Evolutionary conservation across 1,139 yeast genomes (phyloP).

Genomic region (Pichia sp.): DNA sequence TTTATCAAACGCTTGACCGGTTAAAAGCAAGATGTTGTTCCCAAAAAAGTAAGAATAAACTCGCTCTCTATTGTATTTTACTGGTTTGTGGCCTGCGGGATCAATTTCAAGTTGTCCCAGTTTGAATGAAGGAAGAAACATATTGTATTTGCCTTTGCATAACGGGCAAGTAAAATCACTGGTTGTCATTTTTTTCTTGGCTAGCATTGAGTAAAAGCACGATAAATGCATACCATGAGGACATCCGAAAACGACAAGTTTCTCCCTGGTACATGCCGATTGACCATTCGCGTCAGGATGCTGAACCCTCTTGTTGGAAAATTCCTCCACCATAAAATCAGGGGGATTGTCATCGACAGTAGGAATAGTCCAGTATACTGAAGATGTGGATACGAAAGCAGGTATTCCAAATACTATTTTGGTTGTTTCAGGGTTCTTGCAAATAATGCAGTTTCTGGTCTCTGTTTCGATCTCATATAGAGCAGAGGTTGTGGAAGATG

Average conservation of each 20-base stretch:
- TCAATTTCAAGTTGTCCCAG: slow-evolving; percentile 24
- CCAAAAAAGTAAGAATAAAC: slow-evolving; percentile 16
- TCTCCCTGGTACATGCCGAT: slow-evolving; percentile 23
- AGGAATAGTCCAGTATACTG: slow-evolving; percentile 51
- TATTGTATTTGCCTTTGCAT: slow-evolving; percentile 51
- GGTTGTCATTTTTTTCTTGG: slow-evolving; percentile 19
- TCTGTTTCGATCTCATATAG: slow-evolving; percentile 11
- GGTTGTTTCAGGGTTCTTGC: slow-evolving; percentile 54
- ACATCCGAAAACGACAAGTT: slow-evolving; percentile 53
- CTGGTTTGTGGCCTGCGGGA: slow-evolving; percentile 19
- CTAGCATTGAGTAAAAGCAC: slow-evolving; percentile 44
- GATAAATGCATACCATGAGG: slow-evolving; percentile 64
- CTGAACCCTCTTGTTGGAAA: slow-evolving; percentile 6
- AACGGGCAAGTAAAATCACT: slow-evolving; percentile 55
- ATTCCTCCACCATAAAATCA: slow-evolving; percentile 24
- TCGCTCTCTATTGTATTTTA: neutral
- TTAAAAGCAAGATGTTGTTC: slow-evolving; percentile 26
- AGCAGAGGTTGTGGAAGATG: neutral
- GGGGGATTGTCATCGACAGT: slow-evolving; percentile 25
- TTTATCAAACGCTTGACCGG: slow-evolving; percentile 24
- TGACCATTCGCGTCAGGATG: neutral
- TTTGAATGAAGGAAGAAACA: slow-evolving; percentile 44
- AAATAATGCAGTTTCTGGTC: slow-evolving; percentile 54
- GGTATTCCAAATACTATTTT: slow-evolving; percentile 54
- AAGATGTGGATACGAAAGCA: slow-evolving; percentile 37